Evolutionary conservation across 2,329 filamentous ascomycete genomes (phyloP), one percentile per base, ranked within the genome.

Genomic region (Cordyceps farinosa): DNA sequence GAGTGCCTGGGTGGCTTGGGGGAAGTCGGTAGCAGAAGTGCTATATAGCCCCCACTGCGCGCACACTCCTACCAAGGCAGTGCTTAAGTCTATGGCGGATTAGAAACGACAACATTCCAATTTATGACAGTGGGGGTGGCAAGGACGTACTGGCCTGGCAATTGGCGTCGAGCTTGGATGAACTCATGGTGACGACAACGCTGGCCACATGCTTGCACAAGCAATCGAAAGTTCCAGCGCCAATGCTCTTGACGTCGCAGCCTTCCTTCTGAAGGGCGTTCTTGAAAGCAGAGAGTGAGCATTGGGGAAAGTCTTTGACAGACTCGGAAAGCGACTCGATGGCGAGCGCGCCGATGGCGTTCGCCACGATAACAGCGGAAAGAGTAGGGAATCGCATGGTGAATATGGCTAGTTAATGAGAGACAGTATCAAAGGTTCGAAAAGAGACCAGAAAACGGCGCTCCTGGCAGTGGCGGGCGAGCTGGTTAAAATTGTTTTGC

Each of bases 141-240:
- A 10, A 29, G 22, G 27, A 44, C 61, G 32, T 58, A 63, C 61
- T 63, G 36, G 61, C 61, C 29, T 58, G 42, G 40, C 61, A 63
- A 27, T 63, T 63, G 30, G 22, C 17, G 36, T 63, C 61, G 7
- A 58, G 29, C 10, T 38, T 17, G 47, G 44, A 27, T 7, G 9
- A 17, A 5, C 5, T 22, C 53, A 63, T 63, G 7, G 27, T 52
- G 36, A 63, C 53, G 8, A 32, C 45, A 34, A 63, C 45, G 53
- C 61, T 63, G 13, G 32, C n/a, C 30, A 57, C 45, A 29, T 63
- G 61, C 40, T 63, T 58, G 61, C 61, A 63, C 17, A 63, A 29
- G 53, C 61, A 63, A 2, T 57, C 53, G 15, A 63, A 45, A 2
- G 52, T 63, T n/a, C 38, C 53, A 11, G 53, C 11, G 22, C 61